phyloP scores from a whole-genome alignment of 129 eudicot genomes.

The Helianthus tuberosus region DNA sequence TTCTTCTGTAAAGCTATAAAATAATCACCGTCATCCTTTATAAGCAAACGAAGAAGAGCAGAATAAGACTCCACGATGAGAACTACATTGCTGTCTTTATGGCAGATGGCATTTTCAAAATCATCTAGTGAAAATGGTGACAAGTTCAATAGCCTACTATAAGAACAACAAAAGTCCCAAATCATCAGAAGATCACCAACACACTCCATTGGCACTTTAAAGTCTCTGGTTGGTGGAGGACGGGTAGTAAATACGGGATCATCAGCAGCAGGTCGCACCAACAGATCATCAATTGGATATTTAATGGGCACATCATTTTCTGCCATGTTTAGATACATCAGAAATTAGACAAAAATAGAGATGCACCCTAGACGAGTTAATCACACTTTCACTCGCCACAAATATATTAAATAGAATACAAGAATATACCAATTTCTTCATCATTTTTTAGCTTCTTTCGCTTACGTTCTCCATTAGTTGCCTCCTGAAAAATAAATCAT shows the following conservation, averaged over 20 bases:
- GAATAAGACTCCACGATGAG: slow-evolving; percentile 78
- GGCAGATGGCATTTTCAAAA: slow-evolving; percentile 80
- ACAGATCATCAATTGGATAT: slow-evolving; percentile 84
- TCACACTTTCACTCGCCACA: slow-evolving; percentile 8
- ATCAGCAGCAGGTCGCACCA: slow-evolving; percentile 64
- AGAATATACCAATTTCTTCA: slow-evolving; percentile 42
- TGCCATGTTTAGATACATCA: slow-evolving; percentile 31
- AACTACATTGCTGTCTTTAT: slow-evolving; percentile 73
- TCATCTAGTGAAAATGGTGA: slow-evolving; percentile 79
- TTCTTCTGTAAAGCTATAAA: slow-evolving; percentile 44
- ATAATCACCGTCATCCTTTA: slow-evolving; percentile 72
- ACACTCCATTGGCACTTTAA: slow-evolving; percentile 77
- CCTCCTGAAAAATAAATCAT: slow-evolving; percentile 36
- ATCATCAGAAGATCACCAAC: slow-evolving; percentile 90
- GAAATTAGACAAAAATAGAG: slow-evolving; percentile 13
- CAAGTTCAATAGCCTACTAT: slow-evolving; percentile 64
- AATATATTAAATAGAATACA: slow-evolving; percentile 14
- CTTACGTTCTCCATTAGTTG: slow-evolving; percentile 36
- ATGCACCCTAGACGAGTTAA: background rate
- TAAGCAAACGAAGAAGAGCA: slow-evolving; percentile 77
- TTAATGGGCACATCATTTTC: slow-evolving; percentile 52
- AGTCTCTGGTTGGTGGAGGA: slow-evolving; percentile 68
- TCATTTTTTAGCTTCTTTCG: slow-evolving; percentile 36
- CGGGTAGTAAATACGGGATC: slow-evolving; percentile 64
- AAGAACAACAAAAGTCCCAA: slow-evolving; percentile 91